Base-by-base conservation (phyloP, 805 yeast genomes). In the Myxozyma vanderwaltii region DNA sequence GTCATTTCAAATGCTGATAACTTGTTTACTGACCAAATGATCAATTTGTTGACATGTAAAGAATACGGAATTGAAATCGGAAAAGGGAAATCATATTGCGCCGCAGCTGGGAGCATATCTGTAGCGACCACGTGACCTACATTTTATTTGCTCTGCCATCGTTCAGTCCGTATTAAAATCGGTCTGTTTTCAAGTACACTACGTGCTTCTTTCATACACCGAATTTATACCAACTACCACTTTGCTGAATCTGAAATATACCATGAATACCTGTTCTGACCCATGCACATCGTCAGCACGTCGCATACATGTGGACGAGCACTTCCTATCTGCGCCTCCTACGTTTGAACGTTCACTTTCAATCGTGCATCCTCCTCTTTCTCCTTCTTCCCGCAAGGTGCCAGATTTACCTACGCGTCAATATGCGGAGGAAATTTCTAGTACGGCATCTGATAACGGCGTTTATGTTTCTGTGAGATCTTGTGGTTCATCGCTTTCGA, bases 1-100 rank as follows among this genome's bases (percentile, higher is more conserved):
- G 47, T 40, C 59, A 52, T 57, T 45, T 23, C 29, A 33, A 8
- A 8, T 19, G 43, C n/a, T n/a, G n/a, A n/a, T n/a, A n/a, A n/a
- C n/a, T n/a, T n/a, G n/a, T n/a, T n/a, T n/a, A n/a, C n/a, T n/a
- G n/a, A n/a, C n/a, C n/a, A n/a, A n/a, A n/a, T n/a, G n/a, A n/a
- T n/a, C n/a, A n/a, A n/a, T n/a, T n/a, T n/a, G n/a, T n/a, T n/a
- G n/a, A n/a, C n/a, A n/a, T n/a, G n/a, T n/a, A n/a, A n/a, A n/a
- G n/a, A n/a, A n/a, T n/a, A n/a, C n/a, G n/a, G n/a, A n/a, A n/a
- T n/a, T n/a, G n/a, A n/a, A n/a, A n/a, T n/a, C n/a, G n/a, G n/a
- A n/a, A 19, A 17, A 19, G 13, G 13, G 27, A 26, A 4, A 15
- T 19, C n/a, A 17, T 15, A 17, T 13, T 38, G 48, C 48, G 48